Base-by-base conservation (phyloP, 208 protist species). In the Crithidia brevicula region DNA sequence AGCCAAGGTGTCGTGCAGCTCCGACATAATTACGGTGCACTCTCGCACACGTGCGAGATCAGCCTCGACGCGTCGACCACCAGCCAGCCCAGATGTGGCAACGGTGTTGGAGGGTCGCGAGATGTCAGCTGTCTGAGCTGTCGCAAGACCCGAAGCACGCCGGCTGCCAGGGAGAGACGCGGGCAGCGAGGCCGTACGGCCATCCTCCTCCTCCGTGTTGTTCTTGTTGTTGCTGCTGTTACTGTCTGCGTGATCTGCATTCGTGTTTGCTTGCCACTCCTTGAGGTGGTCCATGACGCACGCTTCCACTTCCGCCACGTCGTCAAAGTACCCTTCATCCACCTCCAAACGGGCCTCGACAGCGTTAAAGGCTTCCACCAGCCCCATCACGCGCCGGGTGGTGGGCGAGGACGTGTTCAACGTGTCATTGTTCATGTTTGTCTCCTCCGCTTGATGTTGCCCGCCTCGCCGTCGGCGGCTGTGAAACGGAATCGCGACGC, bases 281-380 rank as follows among this genome's bases (percentile, higher is more conserved):
- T 36, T 42, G 9, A 74, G 28, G 27, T 62, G 23, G 30, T 56
- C 20, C 69, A 67, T 46, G 0, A 74, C 20, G 16, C 40, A 63
- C 18, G 4, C 2, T 60, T 74, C 69, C 60, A 67, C 40, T 2
- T 31, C 60, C 10, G 47, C 69, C 31, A 53, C 33, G n/a, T 63
- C 69, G 25, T 6, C 23, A 16, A 74, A 67, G 34, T 67, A 59
- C 1, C 25, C 60, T 25, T 67, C 69, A 47, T 74, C 69, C n/a
- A n/a, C 25, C 3, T 51, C 60, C 9, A 74, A 15, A 2, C 22
- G 40, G 11, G 61, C 30, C 7, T 54, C 61, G 8, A 27, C 4
- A 9, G 11, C 45, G 11, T 40, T 47, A 11, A 74, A 18, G 22
- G 42, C 68, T 5, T 74, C 68, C 18, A 46, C 51, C 20, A 56